These are phyloP conservation scores for Boletus rex-veris DNA, from an alignment of 768 basidiomycete genomes.

Conservation along the genomic window DNA sequence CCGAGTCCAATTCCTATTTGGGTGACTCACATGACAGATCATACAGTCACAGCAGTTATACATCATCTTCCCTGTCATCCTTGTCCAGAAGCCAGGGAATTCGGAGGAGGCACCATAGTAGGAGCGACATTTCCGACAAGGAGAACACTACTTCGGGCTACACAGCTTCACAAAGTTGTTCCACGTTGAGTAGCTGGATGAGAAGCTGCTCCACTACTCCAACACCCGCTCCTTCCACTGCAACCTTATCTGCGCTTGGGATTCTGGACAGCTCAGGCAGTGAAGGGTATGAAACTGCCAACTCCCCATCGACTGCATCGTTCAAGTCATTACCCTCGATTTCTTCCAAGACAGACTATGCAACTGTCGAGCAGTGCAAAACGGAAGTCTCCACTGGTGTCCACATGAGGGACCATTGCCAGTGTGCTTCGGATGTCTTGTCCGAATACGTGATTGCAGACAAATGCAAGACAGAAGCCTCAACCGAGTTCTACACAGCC, in stretches of 20 bases:
- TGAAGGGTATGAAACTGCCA: slow-evolving; percentile 47
- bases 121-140: slow-evolving; percentile 57
- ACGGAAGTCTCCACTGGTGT: slow-evolving; percentile 45
- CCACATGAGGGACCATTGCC: slow-evolving; percentile 44
- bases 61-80: slow-evolving; percentile 47
- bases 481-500: slow-evolving; percentile 51
- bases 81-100: slow-evolving; percentile 56
- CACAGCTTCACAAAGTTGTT: slow-evolving; percentile 34
- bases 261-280: slow-evolving; percentile 39
- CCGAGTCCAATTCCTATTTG: slow-evolving; percentile 53
- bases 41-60: slow-evolving; percentile 31
- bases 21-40: slow-evolving; percentile 51
- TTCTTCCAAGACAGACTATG: slow-evolving; percentile 49
- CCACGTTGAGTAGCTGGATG: slow-evolving; percentile 32
- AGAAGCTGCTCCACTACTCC: slow-evolving; percentile 32
- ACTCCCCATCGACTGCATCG: slow-evolving; percentile 45
- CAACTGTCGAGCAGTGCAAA: slow-evolving; percentile 41
- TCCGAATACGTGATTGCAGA: slow-evolving; percentile 52
- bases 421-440: slow-evolving; percentile 31
- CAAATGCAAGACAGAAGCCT: slow-evolving; percentile 40
- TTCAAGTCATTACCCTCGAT: slow-evolving; percentile 59
- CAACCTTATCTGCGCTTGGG: slow-evolving; percentile 27
- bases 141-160: slow-evolving; percentile 45
- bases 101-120: slow-evolving; percentile 48
- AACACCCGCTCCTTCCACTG: slow-evolving; percentile 32